A percentile compares a stretch with the other conserved stretches of the same genome.
Evolutionary conservation across 768 basidiomycete species (phyloP).

Genomic region (Tricholoma bakamatsutake): DNA sequence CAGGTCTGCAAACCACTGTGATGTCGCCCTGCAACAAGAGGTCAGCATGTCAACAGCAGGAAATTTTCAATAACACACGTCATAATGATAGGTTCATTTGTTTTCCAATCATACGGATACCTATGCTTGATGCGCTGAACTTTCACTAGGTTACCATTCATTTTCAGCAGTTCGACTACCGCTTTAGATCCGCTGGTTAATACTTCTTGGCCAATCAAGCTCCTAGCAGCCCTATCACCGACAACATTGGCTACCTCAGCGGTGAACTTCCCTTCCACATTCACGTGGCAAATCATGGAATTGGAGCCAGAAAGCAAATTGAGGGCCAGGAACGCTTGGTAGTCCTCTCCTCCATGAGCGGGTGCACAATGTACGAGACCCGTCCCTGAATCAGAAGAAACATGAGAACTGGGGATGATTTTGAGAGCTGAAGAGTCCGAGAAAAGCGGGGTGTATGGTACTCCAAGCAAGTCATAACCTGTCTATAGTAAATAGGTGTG

Average conservation of each 20-base stretch:
- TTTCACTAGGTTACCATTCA: constrained; percentile 52
- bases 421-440: constrained; percentile 27
- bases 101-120: constrained; percentile 98
- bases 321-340: constrained; percentile 60
- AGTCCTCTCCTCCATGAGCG: constrained; percentile 93
- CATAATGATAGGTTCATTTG: constrained; percentile 86
- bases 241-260: constrained; percentile 50
- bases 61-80: constrained; percentile 44
- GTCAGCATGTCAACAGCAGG: background rate
- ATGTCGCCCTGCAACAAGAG: constrained; percentile 63
- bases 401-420: constrained; percentile 68
- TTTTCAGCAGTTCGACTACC: constrained; percentile 58
- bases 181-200: constrained; percentile 64
- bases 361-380: constrained; percentile 95
- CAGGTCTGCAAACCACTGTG: constrained; percentile 96
- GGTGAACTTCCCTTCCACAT: constrained; percentile 68
- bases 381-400: constrained; percentile 84
- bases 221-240: constrained; percentile 38
- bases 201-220: constrained; percentile 65
- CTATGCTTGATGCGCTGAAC: constrained; percentile 73
- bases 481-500: constrained; percentile 10
- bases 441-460: constrained; percentile 62
- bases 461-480: constrained; percentile 54
- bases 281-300: constrained; percentile 75
- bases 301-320: constrained; percentile 41